Percentiles rank a stretch among this genome's conserved stretches.
Evolutionary conservation across 148 eudicot genomes (phyloP).

Genomic region (Nyssa sinensis): DNA sequence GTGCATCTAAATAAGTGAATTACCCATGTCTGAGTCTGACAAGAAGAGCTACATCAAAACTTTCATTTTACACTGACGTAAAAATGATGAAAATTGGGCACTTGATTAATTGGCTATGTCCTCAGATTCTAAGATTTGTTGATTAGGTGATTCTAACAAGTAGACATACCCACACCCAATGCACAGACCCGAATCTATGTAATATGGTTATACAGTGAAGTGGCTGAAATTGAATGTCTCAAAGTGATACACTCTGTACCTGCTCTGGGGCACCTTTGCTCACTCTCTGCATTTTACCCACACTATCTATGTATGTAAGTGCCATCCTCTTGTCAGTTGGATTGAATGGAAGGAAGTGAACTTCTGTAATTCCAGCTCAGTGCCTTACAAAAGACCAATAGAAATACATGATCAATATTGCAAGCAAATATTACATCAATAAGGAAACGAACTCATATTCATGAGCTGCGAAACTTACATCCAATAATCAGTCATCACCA

Average conservation of each 20-base stretch:
- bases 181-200: not conserved
- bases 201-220: not conserved
- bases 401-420: not conserved
- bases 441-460: not conserved
- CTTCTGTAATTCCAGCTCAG: constrained; percentile 66
- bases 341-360: constrained; percentile 87
- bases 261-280: constrained; percentile 96
- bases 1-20: not conserved
- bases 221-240: not conserved
- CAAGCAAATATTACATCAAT: not conserved
- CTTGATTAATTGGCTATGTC: constrained; percentile 1
- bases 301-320: constrained; percentile 57
- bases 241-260: constrained; percentile 29
- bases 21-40: not conserved
- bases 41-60: not conserved
- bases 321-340: constrained; percentile 82
- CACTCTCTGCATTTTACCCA: constrained; percentile 70
- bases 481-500: not conserved
- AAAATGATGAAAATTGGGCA: not conserved
- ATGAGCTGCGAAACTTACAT: not conserved
- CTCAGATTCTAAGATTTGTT: not conserved
- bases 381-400: constrained; percentile 35
- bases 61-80: no score
- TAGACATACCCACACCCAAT: not conserved
- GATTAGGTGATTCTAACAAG: not conserved